Evolutionary conservation across 768 basidiomycete species (phyloP), one percentile per base, ranked within the genome.

Genomic region (Gymnopilus junonius): DNA sequence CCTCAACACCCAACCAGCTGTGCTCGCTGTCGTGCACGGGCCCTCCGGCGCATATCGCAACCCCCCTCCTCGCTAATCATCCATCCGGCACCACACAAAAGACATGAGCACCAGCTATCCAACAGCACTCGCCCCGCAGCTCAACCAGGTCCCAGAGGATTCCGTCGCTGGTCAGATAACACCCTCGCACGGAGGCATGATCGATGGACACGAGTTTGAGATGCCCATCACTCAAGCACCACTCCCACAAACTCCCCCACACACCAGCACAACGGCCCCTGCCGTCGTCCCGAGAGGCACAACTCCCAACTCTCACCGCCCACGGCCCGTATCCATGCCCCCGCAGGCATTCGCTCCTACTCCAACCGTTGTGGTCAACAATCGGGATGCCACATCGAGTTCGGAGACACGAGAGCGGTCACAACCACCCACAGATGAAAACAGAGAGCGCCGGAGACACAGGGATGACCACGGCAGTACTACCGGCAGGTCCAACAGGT

Each of bases 241-340:
- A 54, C 68, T 64, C 59, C 64, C 66, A 54, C 65, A 65, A 65
- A 50, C 67, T 55, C 64, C 63, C 61, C 62, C 51, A 61, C 62
- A 70, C 69, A 67, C 53, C 67, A 61, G 57, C 27, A 51, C 29
- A 66, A 53, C 58, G 58, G 50, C 55, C 59, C 73, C 76, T 61
- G 48, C 73, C 58, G 68, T 73, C 69, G 58, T 67, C 70, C 58
- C 75, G 67, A 66, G 74, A 62, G 68, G 70, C 58, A 57, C 77
- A 31, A 61, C 74, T 55, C 61, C 72, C 65, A 76, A 74, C 68
- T 73, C 78, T 56, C 77, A 76, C 66, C 81, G 82, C 67, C 85
- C 87, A 60, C 79, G 90, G 43, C 91, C 91, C 51, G 80, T 89
- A 54, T 92, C 91, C 8, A 89, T 92, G 86, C 91, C 91, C 43